Evolutionary conservation across 345 rosid species (phyloP), one percentile per base, ranked within the genome.

Genomic region (Garcia nutans): DNA sequence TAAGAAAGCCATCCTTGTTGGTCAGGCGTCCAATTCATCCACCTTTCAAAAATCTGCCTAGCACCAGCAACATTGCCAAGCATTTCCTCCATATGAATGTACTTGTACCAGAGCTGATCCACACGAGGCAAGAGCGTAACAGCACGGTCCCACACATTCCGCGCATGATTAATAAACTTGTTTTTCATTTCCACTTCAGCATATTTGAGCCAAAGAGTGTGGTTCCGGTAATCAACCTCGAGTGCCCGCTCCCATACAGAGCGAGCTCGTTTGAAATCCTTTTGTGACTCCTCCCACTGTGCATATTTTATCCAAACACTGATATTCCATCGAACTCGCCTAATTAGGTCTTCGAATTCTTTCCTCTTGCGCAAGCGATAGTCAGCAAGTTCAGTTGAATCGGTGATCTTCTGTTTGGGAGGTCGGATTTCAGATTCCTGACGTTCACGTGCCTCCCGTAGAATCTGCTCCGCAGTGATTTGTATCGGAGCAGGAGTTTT

Each of bases 21-120:
- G 74, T 92, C 97, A 0, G 98, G 97, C 74, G 85, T 82, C 93
- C 95, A 92, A 13, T 76, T 44, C 97, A 92, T 94, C 98, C 98
- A 94, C 41, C 97, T 78, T 74, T 92, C 93, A 10, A 92, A 92
- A 17, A 92, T 84, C 85, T 87, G 89, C 59, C 97, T 85, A 0
- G 97, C 97, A 3, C 93, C 96, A 0, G 94, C 94, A 0, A 92
- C 83, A 15, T 94, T 91, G 5, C 95, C 97, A 0, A 94, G 82
- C 73, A 92, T 91, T 82, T 91, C 94, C 83, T 94, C 98, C 97
- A 94, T 94, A 74, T 94, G 97, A 23, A 92, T 91, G 28, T 94
- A 92, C 80, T 94, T 94, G 60, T 94, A 92, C 98, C 97, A 92
- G 0, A 94, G 83, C 89, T 94, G 98, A 76, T 94, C 98, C 4